Conservation (phyloP, 1,139 yeast genomes). For the Candida pseudoviswanathii region DNA sequence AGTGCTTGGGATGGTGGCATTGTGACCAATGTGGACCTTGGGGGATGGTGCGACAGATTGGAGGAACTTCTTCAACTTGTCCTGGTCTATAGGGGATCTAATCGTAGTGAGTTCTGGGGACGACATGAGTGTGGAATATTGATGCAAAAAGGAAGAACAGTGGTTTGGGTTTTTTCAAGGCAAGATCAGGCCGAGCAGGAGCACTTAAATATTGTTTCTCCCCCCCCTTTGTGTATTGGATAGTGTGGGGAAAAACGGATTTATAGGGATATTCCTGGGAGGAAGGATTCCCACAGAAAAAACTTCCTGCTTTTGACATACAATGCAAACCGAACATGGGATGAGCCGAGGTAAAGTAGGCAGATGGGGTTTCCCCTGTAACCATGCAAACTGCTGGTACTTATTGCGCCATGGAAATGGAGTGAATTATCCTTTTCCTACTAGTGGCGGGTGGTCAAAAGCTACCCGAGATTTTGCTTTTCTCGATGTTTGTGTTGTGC, state of each 20-base stretch:
- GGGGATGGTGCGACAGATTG: slow-evolving; percentile 13
- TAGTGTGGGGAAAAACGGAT: not conserved
- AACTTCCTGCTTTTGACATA: not conserved
- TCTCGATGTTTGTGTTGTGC: too few species aligned
- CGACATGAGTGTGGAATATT: slow-evolving; percentile 1
- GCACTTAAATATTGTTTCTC: not conserved
- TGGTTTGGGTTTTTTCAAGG: not conserved
- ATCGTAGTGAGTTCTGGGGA: slow-evolving; percentile 27
- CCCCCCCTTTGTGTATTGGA: not conserved
- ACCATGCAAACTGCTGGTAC: too few species aligned
- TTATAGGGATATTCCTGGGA: not conserved
- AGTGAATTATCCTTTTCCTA: too few species aligned
- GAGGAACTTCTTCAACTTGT: slow-evolving; percentile 31
- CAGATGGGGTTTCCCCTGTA: too few species aligned
- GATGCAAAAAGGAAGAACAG: not conserved
- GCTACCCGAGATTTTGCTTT: too few species aligned
- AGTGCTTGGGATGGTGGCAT: slow-evolving; percentile 10
- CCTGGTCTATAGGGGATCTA: slow-evolving; percentile 42
- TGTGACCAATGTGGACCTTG: slow-evolving; percentile 21
- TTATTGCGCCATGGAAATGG: too few species aligned
- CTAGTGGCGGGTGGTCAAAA: too few species aligned
- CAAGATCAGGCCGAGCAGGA: not conserved
- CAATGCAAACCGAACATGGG: too few species aligned
- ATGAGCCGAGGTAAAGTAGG: too few species aligned
- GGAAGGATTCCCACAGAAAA: not conserved